A percentile compares a stretch with the other conserved stretches of the same genome.
Conservation (phyloP, 2,329 filamentous ascomycete genomes). For the Penicillium hesseltinei region DNA sequence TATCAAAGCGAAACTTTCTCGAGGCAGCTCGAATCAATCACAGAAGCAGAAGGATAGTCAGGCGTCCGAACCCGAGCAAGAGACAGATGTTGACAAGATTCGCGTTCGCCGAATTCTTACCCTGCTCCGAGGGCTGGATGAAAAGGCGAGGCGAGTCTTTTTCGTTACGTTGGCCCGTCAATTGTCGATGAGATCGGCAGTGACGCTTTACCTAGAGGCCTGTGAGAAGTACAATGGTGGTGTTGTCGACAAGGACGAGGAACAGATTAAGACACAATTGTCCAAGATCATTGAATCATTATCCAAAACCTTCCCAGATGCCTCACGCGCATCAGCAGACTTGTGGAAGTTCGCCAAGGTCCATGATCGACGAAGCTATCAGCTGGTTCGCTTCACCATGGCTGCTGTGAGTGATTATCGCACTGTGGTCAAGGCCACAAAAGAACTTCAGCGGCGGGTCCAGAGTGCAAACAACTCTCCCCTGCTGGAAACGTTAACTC, state of each 20-base stretch:
- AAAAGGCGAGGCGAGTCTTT: constrained; percentile 78
- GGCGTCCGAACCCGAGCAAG: constrained; percentile 36
- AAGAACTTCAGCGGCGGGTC: constrained; percentile 80
- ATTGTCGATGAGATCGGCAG: constrained; percentile 67
- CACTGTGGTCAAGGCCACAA: constrained; percentile 84
- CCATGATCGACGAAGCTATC: constrained; percentile 86
- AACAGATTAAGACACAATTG: constrained; percentile 66
- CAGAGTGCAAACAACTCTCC: constrained; percentile 62
- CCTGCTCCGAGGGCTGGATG: constrained; percentile 74
- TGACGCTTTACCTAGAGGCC: constrained; percentile 74
- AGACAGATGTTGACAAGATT: constrained; percentile 57
- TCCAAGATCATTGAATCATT: constrained; percentile 71
- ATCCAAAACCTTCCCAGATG: constrained; percentile 72
- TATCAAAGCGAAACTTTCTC: constrained; percentile 54
- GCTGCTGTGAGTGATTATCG: constrained; percentile 86
- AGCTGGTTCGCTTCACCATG: constrained; percentile 82
- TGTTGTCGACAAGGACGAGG: constrained; percentile 67
- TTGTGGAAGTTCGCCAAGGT: constrained; percentile 87
- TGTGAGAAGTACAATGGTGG: constrained; percentile 91
- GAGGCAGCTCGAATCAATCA: constrained; percentile 50
- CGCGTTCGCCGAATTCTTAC: constrained; percentile 81
- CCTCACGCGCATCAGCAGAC: constrained; percentile 68
- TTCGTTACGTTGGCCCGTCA: constrained; percentile 82
- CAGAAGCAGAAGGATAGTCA: constrained; percentile 53
- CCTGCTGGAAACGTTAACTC: constrained; percentile 75